These are phyloP conservation scores for Lachnellula arida DNA, from an alignment of 2,329 filamentous ascomycete species.

Conservation along the genomic window DNA sequence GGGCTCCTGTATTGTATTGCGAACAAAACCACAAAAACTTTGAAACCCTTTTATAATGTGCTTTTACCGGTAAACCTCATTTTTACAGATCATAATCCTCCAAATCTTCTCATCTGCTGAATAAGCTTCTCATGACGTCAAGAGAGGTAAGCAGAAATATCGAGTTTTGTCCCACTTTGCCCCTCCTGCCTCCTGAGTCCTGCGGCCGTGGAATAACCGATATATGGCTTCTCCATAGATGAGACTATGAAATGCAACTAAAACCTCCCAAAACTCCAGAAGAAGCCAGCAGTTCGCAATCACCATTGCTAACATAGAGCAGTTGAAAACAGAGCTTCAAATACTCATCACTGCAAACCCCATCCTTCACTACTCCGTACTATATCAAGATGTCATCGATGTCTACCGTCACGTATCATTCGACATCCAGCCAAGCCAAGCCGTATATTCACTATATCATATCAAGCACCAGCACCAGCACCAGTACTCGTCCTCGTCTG, in stretches of 20 bases:
- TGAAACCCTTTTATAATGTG: too few species aligned
- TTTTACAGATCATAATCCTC: background rate
- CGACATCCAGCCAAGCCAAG: slow-evolving; percentile 41
- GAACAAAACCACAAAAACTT: background rate
- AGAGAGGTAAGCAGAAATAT: background rate
- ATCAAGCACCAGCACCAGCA: slow-evolving; percentile 41
- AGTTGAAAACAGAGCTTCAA: slow-evolving; percentile 3
- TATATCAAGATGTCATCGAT: slow-evolving; percentile 46
- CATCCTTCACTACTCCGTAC: slow-evolving; percentile 51
- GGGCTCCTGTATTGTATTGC: background rate
- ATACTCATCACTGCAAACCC: slow-evolving; percentile 44
- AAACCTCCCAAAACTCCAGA: too few species aligned
- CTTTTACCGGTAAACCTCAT: too few species aligned
- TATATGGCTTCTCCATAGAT: background rate
- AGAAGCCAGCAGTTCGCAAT: background rate
- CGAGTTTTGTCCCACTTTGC: background rate
- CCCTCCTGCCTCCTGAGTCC: background rate
- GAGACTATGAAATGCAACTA: background rate
- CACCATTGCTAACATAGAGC: background rate
- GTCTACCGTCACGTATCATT: slow-evolving; percentile 52
- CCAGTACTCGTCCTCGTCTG: slow-evolving; percentile 33
- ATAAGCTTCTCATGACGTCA: background rate
- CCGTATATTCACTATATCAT: slow-evolving; percentile 41
- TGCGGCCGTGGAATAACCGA: background rate
- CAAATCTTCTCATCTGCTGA: background rate